Conservation (phyloP, 129 eudicot species). For the Flaveria bidentis region DNA sequence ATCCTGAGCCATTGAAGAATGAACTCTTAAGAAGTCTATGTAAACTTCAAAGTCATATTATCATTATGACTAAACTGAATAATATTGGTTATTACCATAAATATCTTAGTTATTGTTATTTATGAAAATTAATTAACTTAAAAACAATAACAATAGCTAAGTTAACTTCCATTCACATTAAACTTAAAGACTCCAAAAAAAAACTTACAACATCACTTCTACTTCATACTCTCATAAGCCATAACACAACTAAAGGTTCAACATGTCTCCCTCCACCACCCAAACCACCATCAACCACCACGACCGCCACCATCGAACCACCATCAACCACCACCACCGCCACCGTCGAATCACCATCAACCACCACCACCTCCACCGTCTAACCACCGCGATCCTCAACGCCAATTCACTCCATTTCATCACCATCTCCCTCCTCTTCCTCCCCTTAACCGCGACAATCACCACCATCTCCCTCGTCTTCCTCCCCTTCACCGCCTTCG, state of each 20-base stretch:
- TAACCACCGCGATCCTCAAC: conserved; percentile 45
- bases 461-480: conserved; percentile 57
- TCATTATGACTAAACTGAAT: not conserved
- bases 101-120: no score
- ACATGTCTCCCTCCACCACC: conserved; percentile 22
- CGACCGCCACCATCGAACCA: conserved; percentile 10
- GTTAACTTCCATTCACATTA: no score
- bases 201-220: not conserved
- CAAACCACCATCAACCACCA: conserved; percentile 26
- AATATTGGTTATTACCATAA: no score
- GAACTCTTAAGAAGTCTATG: no score
- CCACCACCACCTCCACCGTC: conserved; percentile 22
- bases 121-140: no score
- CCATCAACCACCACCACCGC: conserved; percentile 25
- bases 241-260: not conserved
- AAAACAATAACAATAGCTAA: no score
- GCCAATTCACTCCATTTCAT: conserved; percentile 60
- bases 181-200: not conserved
- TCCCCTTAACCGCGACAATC: conserved; percentile 48
- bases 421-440: conserved; percentile 59
- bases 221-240: not conserved
- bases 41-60: no score
- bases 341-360: conserved; percentile 20
- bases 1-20: no score
- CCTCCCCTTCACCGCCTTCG: conserved; percentile 54